Evolutionary conservation across 192 early-diverging fungal species (phyloP), one percentile per base, ranked within the genome.

Genomic region (Linnemannia elongata): DNA sequence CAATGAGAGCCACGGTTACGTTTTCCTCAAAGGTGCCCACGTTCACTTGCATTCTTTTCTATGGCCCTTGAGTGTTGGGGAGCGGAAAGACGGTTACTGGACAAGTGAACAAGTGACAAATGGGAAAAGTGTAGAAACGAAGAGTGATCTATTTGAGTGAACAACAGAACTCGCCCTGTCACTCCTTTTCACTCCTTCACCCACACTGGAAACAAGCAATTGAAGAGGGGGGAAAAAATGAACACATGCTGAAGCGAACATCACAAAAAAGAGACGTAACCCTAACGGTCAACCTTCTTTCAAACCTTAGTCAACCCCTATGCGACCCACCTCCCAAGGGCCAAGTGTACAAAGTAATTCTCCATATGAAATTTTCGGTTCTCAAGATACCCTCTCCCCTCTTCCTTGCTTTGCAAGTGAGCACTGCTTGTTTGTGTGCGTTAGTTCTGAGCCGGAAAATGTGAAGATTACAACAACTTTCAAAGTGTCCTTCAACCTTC

Each of bases 231-330:
- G 15, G 35, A 30, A 33, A 12, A 6, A n/a, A 52, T 52, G 55
- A 60, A n/a, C 55, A 66, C 60, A 66, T 66, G 60, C 60, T 66
- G 60, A 66, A 66, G 60, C 60, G 60, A 66, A 52, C 49, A 52
- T 52, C 30, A 66, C 3, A 55, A 55, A 30, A 66, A 66, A 33
- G 12, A 66, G 60, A 30, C 55, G 55, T 60, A 57, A 10, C n/a
- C n/a, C 55, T 60, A 33, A 27, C 8, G 27, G 60, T 0, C 60
- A 66, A 66, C 10, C 13, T 66, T 66, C 60, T 30, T 30, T 66
- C 30, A 66, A 66, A 66, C 60, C n/a, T 66, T 66, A 66, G 60
- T 66, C 60, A 66, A 66, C 60, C 0, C 55, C 60, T 66, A 66
- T 66, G 60, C 60, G 38, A 33, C 27, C 9, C 12, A 27, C 6